phyloP scores from a whole-genome alignment of 1,284 basidiomycete species.

The Tremellales sp. region DNA sequence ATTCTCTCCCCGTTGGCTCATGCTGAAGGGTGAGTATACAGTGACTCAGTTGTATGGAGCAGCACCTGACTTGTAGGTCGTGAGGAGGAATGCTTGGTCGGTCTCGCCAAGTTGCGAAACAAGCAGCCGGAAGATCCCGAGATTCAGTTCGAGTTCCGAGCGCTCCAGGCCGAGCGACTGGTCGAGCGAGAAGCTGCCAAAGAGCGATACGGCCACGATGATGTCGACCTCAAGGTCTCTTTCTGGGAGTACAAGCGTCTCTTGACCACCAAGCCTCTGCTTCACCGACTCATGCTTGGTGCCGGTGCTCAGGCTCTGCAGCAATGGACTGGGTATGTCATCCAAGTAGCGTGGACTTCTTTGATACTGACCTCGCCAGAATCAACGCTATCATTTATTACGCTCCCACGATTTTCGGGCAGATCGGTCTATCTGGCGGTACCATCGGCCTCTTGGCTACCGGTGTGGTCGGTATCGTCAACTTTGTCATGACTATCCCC shows the following conservation, averaged over 20 bases:
- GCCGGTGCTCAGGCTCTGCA: constrained; percentile 44
- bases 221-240: constrained; percentile 33
- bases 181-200: constrained; percentile 61
- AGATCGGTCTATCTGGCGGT: constrained; percentile 29
- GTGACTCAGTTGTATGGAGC: not conserved
- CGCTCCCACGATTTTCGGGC: constrained; percentile 34
- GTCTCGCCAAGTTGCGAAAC: constrained; percentile 61
- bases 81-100: constrained; percentile 66
- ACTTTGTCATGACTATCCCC: constrained; percentile 45
- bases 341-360: no score
- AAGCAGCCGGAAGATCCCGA: constrained; percentile 59
- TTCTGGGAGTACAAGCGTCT: constrained; percentile 43
- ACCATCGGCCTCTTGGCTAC: constrained; percentile 57
- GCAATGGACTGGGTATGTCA: constrained; percentile 47
- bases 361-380: no score
- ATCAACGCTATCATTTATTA: constrained; percentile 44
- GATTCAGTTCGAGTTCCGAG: constrained; percentile 73
- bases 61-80: constrained; percentile 55
- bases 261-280: constrained; percentile 38
- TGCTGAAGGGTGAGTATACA: constrained; percentile 53
- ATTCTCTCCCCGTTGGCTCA: constrained; percentile 60
- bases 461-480: constrained; percentile 72
- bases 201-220: constrained; percentile 43
- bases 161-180: constrained; percentile 70
- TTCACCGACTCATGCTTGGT: constrained; percentile 43